Evolutionary conservation across 2,329 filamentous ascomycete genomes (phyloP), one percentile per base, ranked within the genome.

Genomic region (Colletotrichum falcatum): DNA sequence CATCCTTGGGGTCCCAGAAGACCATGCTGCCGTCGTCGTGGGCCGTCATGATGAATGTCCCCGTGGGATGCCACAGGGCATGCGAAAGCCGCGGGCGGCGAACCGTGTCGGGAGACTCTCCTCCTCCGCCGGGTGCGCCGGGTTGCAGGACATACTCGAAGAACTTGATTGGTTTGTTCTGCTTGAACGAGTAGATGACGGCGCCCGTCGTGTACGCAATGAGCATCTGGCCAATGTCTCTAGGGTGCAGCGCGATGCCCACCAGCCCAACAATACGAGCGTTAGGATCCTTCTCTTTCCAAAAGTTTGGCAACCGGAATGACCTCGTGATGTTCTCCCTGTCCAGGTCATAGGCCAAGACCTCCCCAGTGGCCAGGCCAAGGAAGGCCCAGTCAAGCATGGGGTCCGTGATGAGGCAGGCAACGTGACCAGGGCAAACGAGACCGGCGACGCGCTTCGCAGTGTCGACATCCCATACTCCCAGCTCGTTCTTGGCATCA

Each of bases 301-400:
- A 98, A 68, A 97, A 89, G 78, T 97, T 97, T 16, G 94, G 92
- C 62, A 99, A 89, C 67, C 89, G 90, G 80, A 98, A 95, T 0
- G 91, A 89, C 18, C 94, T 80, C 6, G 82, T 82, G 70, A 96
- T 83, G 37, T 86, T 85, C 77, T 94, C 90, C 70, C 95, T 88
- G 77, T 98, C 96, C 66, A 99, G 85, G 79, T 99, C 96, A 78
- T 95, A 99, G n/a, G 94, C 94, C 70, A 95, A 87, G 14, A 98
- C 86, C 68, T 98, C 95, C 71, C 95, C 94, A 77, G 88, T 93
- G 73, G 93, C 90, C 72, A 94, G 83, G 16, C 94, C 96, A 54
- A 98, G 84, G 72, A 99, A 92, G 46, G 92, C 94, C 90, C 97
- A 99, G 80, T 99, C 96, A 71, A 99, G 85, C 83, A 94, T 93